Evolutionary conservation across 257 asterid genomes (phyloP).

Genomic region (Jacaranda copaia): DNA sequence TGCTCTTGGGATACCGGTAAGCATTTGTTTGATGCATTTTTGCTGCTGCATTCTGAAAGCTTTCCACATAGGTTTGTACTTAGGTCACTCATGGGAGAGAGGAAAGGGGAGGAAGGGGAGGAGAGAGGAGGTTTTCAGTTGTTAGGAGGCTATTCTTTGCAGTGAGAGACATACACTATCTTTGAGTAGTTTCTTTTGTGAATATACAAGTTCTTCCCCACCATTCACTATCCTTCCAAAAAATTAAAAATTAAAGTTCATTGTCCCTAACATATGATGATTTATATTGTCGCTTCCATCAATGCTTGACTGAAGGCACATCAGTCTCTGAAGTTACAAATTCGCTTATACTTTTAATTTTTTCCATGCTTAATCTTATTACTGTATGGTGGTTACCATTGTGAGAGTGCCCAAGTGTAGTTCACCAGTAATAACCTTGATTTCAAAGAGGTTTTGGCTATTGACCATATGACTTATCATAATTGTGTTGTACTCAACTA

Average conservation of each 20-base stretch:
- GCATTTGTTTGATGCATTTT: slow-evolving; percentile 28
- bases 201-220: not conserved
- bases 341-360: slow-evolving; percentile 10
- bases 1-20: slow-evolving; percentile 79
- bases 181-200: slow-evolving; percentile 19
- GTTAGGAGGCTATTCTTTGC: not conserved
- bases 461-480: slow-evolving; percentile 1
- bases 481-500: slow-evolving; percentile 21
- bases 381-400: not conserved
- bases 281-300: slow-evolving; percentile 10
- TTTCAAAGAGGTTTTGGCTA: slow-evolving; percentile 2
- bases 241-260: not conserved
- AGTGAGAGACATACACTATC: not conserved
- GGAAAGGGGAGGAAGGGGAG: not conserved
- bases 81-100: not conserved
- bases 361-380: slow-evolving; percentile 5
- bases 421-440: slow-evolving; percentile 3
- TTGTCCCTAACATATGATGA: slow-evolving; percentile 11
- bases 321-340: slow-evolving; percentile 8
- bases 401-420: slow-evolving; percentile 18
- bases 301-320: not conserved
- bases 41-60: slow-evolving; percentile 25
- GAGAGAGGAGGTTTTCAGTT: not conserved
- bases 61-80: slow-evolving; percentile 1
- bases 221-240: not conserved